Base-by-base conservation (phyloP, 306 rosid species). In the Vigna unguiculata region DNA sequence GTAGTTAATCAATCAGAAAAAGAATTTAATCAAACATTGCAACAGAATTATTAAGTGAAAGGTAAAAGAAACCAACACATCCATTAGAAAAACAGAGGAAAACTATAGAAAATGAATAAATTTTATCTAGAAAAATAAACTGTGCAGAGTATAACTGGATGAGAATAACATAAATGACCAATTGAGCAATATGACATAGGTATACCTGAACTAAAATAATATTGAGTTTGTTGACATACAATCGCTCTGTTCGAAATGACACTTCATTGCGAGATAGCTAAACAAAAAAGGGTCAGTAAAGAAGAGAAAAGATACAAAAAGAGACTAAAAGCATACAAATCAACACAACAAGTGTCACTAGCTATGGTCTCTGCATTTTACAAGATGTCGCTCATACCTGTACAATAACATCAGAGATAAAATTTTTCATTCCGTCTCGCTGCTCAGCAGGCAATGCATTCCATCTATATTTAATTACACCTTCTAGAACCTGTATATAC, bases 181-280 rank as follows among this genome's bases (percentile, higher is more conserved):
- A 19, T 69, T 60, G 12, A 25, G 49, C 11, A 51, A 52, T 8
- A 41, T 19, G 11, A 53, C 4, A 25, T n/a, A 71, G 32, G 28
- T 36, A 52, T 53, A 90, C 98, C 98, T 95, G 99, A 82, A 95
- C 99, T 84, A 95, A 87, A 75, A 92, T 95, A 65, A 95, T 84
- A 81, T 95, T 95, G 79, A 95, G 95, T 76, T 95, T 95, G 96
- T 91, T 95, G 90, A 95, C 99, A 83, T 92, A 95, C 88, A 95
- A 83, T 71, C 99, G 87, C 80, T 91, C 98, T 32, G 63, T 16
- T 74, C 97, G 91, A 81, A 95, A 95, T 49, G 97, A 95, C 16
- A 87, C 85, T 73, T 92, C 97, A 25, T 89, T 87, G 79, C 96
- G 85, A 48, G 99, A 95, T 69, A 95, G 96, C 99, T 92, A 43